These are phyloP conservation scores for Coelastrella sp. DNA, from an alignment of 139 green algal species.

Conservation along the genomic window DNA sequence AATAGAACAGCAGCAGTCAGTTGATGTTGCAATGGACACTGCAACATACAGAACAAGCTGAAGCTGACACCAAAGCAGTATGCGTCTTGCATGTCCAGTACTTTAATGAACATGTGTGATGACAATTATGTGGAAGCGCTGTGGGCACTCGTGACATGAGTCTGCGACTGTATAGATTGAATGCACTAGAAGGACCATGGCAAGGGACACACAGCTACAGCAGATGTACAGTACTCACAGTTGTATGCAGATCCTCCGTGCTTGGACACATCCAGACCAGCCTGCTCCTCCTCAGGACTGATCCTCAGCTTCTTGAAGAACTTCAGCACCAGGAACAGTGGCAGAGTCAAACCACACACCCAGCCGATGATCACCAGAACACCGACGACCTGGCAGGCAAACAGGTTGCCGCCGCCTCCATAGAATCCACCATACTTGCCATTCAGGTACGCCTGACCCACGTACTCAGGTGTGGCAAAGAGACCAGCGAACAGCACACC, in stretches of 20 bases:
- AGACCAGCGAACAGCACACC: slow-evolving; percentile 69
- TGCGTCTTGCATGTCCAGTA: too few species aligned
- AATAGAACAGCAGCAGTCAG: not conserved
- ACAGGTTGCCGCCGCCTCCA: slow-evolving; percentile 63
- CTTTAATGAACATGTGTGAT: too few species aligned
- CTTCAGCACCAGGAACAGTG: slow-evolving; percentile 81
- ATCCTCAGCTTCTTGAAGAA: slow-evolving; percentile 67
- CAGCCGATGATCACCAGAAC: slow-evolving; percentile 71
- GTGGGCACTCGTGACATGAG: too few species aligned
- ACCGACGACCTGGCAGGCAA: slow-evolving; percentile 70
- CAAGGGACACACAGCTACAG: not conserved
- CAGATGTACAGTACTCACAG: not conserved
- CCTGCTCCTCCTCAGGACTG: slow-evolving; percentile 71
- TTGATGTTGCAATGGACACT: not conserved
- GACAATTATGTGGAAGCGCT: too few species aligned
- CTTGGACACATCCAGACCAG: slow-evolving; percentile 76
- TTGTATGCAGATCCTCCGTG: slow-evolving; percentile 68
- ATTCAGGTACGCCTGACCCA: slow-evolving; percentile 59
- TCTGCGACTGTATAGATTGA: not conserved
- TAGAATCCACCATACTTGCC: slow-evolving; percentile 73
- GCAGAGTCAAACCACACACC: slow-evolving; percentile 12
- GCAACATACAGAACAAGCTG: not conserved
- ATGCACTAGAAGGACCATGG: not conserved
- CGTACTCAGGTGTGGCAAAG: slow-evolving; percentile 59
- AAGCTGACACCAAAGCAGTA: not conserved